A percentile compares a stretch with the other conserved stretches of the same genome.
Conservation (phyloP, 257 asterid genomes). For the Salvia splendens region DNA sequence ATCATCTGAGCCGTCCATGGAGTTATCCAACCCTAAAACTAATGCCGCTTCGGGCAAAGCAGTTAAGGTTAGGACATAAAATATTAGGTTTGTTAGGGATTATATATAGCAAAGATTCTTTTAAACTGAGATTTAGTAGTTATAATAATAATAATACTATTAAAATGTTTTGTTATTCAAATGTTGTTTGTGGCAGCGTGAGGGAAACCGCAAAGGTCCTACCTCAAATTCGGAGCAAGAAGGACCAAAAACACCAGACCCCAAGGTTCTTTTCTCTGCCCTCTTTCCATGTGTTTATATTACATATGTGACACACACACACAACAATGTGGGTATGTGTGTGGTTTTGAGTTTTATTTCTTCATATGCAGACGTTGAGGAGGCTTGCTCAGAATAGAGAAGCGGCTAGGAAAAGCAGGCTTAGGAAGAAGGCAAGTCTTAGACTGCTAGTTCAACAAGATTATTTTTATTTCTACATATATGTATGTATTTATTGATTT, state of each 20-base stretch:
- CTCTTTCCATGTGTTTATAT: neutral
- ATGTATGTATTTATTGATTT: neutral
- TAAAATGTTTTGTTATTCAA: conserved; percentile 16
- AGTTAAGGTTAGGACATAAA: conserved; percentile 64
- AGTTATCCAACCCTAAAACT: conserved; percentile 59
- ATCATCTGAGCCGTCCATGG: conserved; percentile 81
- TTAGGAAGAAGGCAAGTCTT: conserved; percentile 70
- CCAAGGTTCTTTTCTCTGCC: conserved; percentile 56
- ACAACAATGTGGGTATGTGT: conserved; percentile 28
- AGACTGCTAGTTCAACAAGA: neutral
- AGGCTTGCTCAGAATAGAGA: conserved; percentile 98
- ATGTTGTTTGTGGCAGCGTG: conserved; percentile 56
- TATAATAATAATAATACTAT: neutral
- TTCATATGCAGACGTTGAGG: conserved; percentile 61
- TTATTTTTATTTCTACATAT: neutral
- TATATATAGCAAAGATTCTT: conserved; percentile 27
- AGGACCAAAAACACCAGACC: conserved; percentile 75
- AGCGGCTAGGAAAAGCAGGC: conserved; percentile 95
- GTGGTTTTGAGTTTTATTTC: conserved; percentile 1
- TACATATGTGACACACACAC: neutral
- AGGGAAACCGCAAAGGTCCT: conserved; percentile 69
- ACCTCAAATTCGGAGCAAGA: conserved; percentile 70
- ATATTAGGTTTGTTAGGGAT: conserved; percentile 29
- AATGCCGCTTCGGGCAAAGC: conserved; percentile 57
- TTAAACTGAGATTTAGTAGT: conserved; percentile 27